A percentile compares a stretch with the other conserved stretches of the same genome.
phyloP scores from a whole-genome alignment of 2,329 filamentous ascomycete species.

The Pseudogymnoascus sp. region DNA sequence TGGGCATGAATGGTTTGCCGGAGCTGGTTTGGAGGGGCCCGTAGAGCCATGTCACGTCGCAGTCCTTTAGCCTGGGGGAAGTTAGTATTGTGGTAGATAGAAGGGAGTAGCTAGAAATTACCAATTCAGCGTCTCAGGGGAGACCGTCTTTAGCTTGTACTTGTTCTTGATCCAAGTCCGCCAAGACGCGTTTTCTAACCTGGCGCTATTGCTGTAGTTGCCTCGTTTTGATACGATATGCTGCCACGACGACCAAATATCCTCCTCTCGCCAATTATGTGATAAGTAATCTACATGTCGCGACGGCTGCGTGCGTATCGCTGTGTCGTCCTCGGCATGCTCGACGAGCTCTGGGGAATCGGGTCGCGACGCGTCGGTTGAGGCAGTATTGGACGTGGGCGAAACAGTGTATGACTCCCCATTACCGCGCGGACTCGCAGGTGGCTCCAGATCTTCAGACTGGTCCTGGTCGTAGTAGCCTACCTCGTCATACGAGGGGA shows the following conservation, averaged over 20 bases:
- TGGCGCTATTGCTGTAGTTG: conserved; percentile 70
- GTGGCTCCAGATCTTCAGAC: conserved; percentile 43
- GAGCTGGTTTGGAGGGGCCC: conserved; percentile 76
- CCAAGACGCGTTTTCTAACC: conserved; percentile 95
- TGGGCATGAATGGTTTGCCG: conserved; percentile 44
- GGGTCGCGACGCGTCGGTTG: conserved; percentile 42
- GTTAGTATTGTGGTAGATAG: conserved; percentile 25
- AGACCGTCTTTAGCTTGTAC: conserved; percentile 77
- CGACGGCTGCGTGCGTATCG: conserved; percentile 54
- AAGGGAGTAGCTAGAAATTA: conserved; percentile 37
- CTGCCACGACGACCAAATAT: conserved; percentile 96
- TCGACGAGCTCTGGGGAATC: conserved; percentile 17
- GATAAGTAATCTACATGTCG: conserved; percentile 92
- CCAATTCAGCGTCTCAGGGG: conserved; percentile 91
- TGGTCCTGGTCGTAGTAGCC: conserved; percentile 22
- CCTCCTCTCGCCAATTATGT: conserved; percentile 91
- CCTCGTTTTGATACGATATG: conserved; percentile 77
- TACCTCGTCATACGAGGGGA: conserved; percentile 37
- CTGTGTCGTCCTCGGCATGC: conserved; percentile 44
- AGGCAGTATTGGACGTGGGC: conserved; percentile 54
- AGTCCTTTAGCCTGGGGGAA: conserved; percentile 76
- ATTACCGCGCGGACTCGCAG: conserved; percentile 54
- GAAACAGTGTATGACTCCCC: conserved; percentile 49
- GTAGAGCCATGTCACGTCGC: conserved; percentile 95
- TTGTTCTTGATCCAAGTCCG: conserved; percentile 93